A percentile compares a stretch with the other conserved stretches of the same genome.
phyloP scores from a whole-genome alignment of 495 filamentous ascomycete species.

The Daldinia caldariorum region DNA sequence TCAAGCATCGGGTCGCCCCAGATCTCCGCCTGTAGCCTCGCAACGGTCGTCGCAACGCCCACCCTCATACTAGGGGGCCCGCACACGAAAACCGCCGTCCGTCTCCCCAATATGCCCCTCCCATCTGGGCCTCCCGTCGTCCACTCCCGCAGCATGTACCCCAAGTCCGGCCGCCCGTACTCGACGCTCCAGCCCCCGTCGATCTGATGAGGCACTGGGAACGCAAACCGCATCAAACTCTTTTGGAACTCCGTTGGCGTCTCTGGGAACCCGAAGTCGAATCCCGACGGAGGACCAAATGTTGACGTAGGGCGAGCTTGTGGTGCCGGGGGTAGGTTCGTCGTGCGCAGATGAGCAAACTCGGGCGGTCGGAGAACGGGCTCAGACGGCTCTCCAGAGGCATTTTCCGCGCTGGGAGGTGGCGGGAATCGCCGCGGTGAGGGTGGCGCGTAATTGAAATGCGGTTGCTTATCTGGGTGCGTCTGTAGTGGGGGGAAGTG shows the following conservation, averaged over 20 bases:
- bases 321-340: constrained; percentile 46
- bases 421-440: constrained; percentile 49
- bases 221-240: constrained; percentile 86
- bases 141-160: constrained; percentile 82
- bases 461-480: constrained; percentile 51
- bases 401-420: constrained; percentile 3
- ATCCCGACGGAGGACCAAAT: constrained; percentile 61
- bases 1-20: constrained; percentile 79
- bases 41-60: constrained; percentile 85
- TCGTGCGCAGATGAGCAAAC: constrained; percentile 62
- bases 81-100: constrained; percentile 94
- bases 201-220: constrained; percentile 70
- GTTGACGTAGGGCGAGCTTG: constrained; percentile 53
- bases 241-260: constrained; percentile 83
- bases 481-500: constrained; percentile 63
- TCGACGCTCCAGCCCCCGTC: constrained; percentile 89
- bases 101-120: constrained; percentile 73
- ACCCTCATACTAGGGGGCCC: constrained; percentile 87
- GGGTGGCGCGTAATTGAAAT: constrained; percentile 64
- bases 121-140: constrained; percentile 68
- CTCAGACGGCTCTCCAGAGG: constrained; percentile 9
- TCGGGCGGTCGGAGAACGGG: constrained; percentile 53
- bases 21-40: constrained; percentile 81
- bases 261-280: constrained; percentile 79
- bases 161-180: constrained; percentile 89